A percentile compares a stretch with the other conserved stretches of the same genome.
Conservation (phyloP, 106 monocot species). For the Platanthera guangdongensis region DNA sequence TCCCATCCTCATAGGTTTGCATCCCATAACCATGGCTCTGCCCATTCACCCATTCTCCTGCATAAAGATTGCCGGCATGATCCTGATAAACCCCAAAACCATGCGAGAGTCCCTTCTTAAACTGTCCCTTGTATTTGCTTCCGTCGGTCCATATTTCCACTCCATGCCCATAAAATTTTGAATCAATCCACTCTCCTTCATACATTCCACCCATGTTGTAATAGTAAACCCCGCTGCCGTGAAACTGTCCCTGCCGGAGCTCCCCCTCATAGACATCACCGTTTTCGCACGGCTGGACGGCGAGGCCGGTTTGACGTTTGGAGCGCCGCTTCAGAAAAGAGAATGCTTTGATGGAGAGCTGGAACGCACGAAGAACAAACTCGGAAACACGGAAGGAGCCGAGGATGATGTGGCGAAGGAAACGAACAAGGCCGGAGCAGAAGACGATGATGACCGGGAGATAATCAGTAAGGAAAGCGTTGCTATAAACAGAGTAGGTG, state of each 20-base stretch:
- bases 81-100: conserved; percentile 22
- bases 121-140: conserved; percentile 16
- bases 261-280: conserved; percentile 27
- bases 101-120: conserved; percentile 16
- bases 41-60: conserved; percentile 23
- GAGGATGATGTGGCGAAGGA: background rate
- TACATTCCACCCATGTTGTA: conserved; percentile 24
- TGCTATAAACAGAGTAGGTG: background rate
- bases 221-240: conserved; percentile 24
- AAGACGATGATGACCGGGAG: background rate
- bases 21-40: conserved; percentile 26
- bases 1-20: conserved; percentile 23
- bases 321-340: background rate
- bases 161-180: conserved; percentile 18
- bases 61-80: conserved; percentile 21
- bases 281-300: conserved; percentile 18
- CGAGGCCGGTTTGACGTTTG: background rate
- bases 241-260: conserved; percentile 14
- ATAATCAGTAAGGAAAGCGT: background rate
- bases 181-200: conserved; percentile 25
- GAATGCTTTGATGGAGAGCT: background rate
- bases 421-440: conserved; percentile 1
- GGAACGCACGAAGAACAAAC: background rate
- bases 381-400: background rate
- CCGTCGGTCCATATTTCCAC: conserved; percentile 22